A percentile compares a stretch with the other conserved stretches of the same genome.
Conservation (phyloP, 2,329 filamentous ascomycete species). For the Penicillium glabrum region DNA sequence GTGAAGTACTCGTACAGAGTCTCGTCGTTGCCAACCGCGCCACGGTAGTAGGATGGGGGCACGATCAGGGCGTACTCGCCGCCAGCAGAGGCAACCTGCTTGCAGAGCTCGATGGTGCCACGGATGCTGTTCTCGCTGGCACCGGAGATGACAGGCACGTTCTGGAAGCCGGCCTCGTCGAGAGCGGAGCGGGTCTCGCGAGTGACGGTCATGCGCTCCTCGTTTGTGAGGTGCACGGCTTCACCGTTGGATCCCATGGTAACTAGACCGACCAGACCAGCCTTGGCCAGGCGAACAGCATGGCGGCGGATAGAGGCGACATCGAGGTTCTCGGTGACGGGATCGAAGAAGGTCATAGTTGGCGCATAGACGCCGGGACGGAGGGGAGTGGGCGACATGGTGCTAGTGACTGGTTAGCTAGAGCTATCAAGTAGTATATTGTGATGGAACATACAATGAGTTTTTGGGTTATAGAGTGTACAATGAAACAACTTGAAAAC, state of each 20-base stretch:
- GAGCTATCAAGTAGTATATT: background rate
- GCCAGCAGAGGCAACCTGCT: slow-evolving; percentile 65
- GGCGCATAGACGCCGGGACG: slow-evolving; percentile 84
- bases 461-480: background rate
- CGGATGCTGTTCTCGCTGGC: slow-evolving; percentile 79
- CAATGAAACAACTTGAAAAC: background rate
- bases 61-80: slow-evolving; percentile 79
- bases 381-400: slow-evolving; percentile 56
- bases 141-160: slow-evolving; percentile 79
- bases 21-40: slow-evolving; percentile 68
- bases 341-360: slow-evolving; percentile 87
- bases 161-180: slow-evolving; percentile 72
- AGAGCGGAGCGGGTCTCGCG: slow-evolving; percentile 77
- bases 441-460: background rate
- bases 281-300: slow-evolving; percentile 72
- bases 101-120: slow-evolving; percentile 74
- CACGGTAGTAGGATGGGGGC: slow-evolving; percentile 80
- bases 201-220: slow-evolving; percentile 75
- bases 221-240: slow-evolving; percentile 76
- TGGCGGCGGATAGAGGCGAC: slow-evolving; percentile 77
- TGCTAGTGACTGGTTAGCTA: slow-evolving; percentile 7
- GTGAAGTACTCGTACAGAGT: slow-evolving; percentile 72
- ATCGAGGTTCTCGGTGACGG: slow-evolving; percentile 80
- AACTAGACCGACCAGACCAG: slow-evolving; percentile 77
- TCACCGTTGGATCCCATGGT: slow-evolving; percentile 91